Conservation (phyloP, 208 protist genomes). For the Phytomonas francai region DNA sequence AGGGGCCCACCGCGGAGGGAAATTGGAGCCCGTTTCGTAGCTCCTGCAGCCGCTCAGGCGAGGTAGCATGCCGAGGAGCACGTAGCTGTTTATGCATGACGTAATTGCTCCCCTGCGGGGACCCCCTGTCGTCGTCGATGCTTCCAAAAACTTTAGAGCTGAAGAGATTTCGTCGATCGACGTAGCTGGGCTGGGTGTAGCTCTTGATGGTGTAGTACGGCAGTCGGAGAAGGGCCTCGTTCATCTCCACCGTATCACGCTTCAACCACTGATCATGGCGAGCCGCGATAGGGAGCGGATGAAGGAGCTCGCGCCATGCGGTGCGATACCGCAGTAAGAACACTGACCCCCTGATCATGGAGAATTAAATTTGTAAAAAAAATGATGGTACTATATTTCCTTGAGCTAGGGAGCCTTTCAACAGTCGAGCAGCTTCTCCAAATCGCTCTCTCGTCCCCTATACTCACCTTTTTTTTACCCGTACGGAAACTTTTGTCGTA, state of each 20-base stretch:
- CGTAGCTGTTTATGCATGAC: conserved; percentile 27
- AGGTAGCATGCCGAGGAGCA: conserved; percentile 26
- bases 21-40: conserved; percentile 61
- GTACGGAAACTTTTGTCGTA: neutral
- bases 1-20: conserved; percentile 8
- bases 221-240: conserved; percentile 61
- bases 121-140: conserved; percentile 11
- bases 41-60: conserved; percentile 39
- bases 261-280: conserved; percentile 79
- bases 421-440: neutral
- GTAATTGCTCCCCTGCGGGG: conserved; percentile 21
- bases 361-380: conserved; percentile 8
- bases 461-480: neutral
- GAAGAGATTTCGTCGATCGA: conserved; percentile 10
- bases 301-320: conserved; percentile 82
- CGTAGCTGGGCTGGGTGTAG: conserved; percentile 17
- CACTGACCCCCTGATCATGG: conserved; percentile 32
- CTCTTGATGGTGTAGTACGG: conserved; percentile 84
- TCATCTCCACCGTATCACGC: conserved; percentile 77
- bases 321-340: conserved; percentile 48
- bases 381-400: conserved; percentile 2
- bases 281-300: conserved; percentile 53
- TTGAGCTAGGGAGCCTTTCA: neutral
- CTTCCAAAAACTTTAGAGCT: conserved; percentile 1
- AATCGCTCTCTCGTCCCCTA: neutral